Evolutionary conservation across 176 grass and related monocot genomes (phyloP).

Genomic region (Areca catechu): DNA sequence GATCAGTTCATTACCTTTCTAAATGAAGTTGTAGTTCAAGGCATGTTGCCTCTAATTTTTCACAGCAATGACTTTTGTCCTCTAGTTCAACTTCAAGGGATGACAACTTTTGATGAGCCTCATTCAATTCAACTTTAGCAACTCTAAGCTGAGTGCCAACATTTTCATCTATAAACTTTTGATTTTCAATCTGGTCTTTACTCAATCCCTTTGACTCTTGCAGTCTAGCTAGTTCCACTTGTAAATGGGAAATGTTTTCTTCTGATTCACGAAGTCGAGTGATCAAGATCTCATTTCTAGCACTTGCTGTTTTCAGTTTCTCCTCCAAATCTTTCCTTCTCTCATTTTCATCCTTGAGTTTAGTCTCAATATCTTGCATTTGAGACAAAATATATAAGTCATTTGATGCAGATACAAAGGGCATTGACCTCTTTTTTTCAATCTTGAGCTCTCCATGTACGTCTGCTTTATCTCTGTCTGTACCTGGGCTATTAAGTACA

Average conservation of each 20-base stretch:
- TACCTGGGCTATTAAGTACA: slow-evolving; percentile 21
- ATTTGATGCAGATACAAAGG: slow-evolving; percentile 13
- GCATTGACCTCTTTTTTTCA: slow-evolving; percentile 7
- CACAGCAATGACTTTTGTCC: neutral
- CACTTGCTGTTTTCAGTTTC: slow-evolving; percentile 1
- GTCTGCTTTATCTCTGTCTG: slow-evolving; percentile 16
- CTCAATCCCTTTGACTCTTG: slow-evolving; percentile 28
- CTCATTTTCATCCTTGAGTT: slow-evolving; percentile 17
- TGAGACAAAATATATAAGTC: neutral
- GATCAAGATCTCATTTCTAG: slow-evolving; percentile 10
- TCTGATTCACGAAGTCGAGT: slow-evolving; percentile 21
- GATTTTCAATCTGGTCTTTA: slow-evolving; percentile 7
- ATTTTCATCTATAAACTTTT: slow-evolving; percentile 20
- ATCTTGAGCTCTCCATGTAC: slow-evolving; percentile 23
- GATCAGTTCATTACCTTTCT: slow-evolving; percentile 23
- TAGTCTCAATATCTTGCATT: slow-evolving; percentile 23
- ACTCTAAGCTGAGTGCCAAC: slow-evolving; percentile 7
- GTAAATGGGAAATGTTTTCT: slow-evolving; percentile 29
- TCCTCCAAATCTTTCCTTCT: slow-evolving; percentile 11
- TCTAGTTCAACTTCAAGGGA: slow-evolving; percentile 2
- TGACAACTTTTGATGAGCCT: slow-evolving; percentile 11
- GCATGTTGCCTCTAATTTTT: slow-evolving; percentile 17
- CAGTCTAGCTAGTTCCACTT: slow-evolving; percentile 33
- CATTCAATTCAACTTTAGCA: slow-evolving; percentile 18
- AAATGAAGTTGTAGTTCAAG: slow-evolving; percentile 27